A percentile compares a stretch with the other conserved stretches of the same genome.
phyloP scores from a whole-genome alignment of 345 rosid species.

The Dipteronia dyeriana region DNA sequence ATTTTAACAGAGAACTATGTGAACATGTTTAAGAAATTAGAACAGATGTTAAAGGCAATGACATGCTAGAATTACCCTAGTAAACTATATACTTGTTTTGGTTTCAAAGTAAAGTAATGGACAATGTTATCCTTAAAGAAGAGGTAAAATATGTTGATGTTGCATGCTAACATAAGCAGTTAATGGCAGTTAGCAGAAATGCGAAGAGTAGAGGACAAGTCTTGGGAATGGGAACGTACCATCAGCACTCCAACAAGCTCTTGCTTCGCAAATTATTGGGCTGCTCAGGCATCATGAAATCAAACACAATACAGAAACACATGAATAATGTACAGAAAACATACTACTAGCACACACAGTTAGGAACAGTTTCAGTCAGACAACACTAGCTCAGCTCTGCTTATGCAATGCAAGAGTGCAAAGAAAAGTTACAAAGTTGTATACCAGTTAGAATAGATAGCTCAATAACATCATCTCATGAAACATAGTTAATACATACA shows the following conservation, averaged over 20 bases:
- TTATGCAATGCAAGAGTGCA: slow-evolving; percentile 10
- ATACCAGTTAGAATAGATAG: background rate
- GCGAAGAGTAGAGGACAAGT: slow-evolving; percentile 35
- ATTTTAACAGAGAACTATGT: slow-evolving; percentile 6
- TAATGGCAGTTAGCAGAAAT: slow-evolving; percentile 60
- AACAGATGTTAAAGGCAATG: background rate
- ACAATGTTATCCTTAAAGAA: background rate
- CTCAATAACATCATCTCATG: background rate
- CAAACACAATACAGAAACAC: slow-evolving; percentile 6
- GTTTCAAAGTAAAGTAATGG: background rate
- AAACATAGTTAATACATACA: background rate
- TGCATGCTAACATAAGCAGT: slow-evolving; percentile 23
- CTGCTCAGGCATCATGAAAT: slow-evolving; percentile 47
- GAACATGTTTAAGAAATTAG: background rate
- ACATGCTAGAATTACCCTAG: background rate
- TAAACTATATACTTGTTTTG: background rate
- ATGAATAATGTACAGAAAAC: slow-evolving; percentile 9
- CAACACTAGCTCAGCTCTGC: background rate
- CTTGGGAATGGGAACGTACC: slow-evolving; percentile 57
- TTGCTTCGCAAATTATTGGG: slow-evolving; percentile 43
- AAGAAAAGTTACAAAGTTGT: background rate
- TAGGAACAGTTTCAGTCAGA: background rate
- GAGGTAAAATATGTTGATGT: background rate
- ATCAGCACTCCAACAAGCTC: slow-evolving; percentile 60
- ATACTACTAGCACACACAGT: background rate